Evolutionary conservation across 768 basidiomycete species (phyloP).

Genomic region (Mycena maculata): DNA sequence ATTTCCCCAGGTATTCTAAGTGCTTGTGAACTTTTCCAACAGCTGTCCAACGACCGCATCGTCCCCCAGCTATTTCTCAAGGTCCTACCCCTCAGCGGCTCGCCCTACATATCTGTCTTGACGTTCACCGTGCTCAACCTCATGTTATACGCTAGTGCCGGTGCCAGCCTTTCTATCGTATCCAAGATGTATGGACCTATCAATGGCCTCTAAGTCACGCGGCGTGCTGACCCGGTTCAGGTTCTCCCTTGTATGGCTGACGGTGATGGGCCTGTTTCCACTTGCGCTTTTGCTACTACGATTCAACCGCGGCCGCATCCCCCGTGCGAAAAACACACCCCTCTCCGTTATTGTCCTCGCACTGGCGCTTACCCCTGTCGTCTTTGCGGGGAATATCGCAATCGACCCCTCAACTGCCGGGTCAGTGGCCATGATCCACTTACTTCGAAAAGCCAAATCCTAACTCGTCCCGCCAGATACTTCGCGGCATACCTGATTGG

Average conservation of each 20-base stretch:
- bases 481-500: slow-evolving; percentile 71
- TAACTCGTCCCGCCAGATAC: slow-evolving; percentile 54
- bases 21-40: slow-evolving; percentile 68
- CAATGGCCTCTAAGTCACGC: too few species aligned
- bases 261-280: slow-evolving; percentile 74
- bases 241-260: slow-evolving; percentile 77
- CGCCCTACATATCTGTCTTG: slow-evolving; percentile 64
- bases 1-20: slow-evolving; percentile 60
- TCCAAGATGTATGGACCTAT: slow-evolving; percentile 63
- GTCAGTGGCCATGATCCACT: slow-evolving; percentile 47
- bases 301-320: slow-evolving; percentile 73
- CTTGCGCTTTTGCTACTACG: slow-evolving; percentile 68
- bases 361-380: slow-evolving; percentile 51
- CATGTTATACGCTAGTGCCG: slow-evolving; percentile 68
- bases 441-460: too few species aligned
- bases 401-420: slow-evolving; percentile 67
- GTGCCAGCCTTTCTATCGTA: slow-evolving; percentile 61
- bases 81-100: slow-evolving; percentile 60
- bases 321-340: slow-evolving; percentile 53
- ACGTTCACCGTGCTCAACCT: slow-evolving; percentile 62
- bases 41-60: slow-evolving; percentile 69
- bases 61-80: slow-evolving; percentile 65
- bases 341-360: slow-evolving; percentile 56
- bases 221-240: slow-evolving; percentile 44
- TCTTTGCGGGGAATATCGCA: slow-evolving; percentile 71